Percentiles rank a stretch among this genome's conserved stretches.
These are phyloP conservation scores for Rhazya stricta DNA, from an alignment of 257 asterid species.

Conservation along the genomic window DNA sequence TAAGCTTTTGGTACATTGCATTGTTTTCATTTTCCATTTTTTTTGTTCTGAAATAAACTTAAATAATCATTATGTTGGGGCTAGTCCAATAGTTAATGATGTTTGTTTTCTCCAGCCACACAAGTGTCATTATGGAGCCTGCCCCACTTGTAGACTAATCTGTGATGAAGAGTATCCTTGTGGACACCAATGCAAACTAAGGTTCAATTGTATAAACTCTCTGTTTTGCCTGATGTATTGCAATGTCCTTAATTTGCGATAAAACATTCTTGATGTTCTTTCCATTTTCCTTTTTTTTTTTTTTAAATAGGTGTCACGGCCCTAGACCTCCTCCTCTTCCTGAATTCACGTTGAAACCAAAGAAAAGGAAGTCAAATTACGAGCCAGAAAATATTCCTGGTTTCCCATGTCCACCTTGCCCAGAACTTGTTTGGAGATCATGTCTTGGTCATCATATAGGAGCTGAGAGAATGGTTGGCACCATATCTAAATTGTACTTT, in stretches of 20 bases:
- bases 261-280: slow-evolving; percentile 10
- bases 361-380: slow-evolving; percentile 59
- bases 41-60: background rate
- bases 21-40: background rate
- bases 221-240: slow-evolving; percentile 6
- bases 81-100: slow-evolving; percentile 13
- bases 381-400: slow-evolving; percentile 59
- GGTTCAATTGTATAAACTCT: slow-evolving; percentile 31
- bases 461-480: slow-evolving; percentile 73
- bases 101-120: slow-evolving; percentile 60
- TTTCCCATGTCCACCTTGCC: slow-evolving; percentile 76
- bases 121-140: slow-evolving; percentile 91
- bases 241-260: slow-evolving; percentile 15
- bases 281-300: slow-evolving; percentile 13
- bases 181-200: slow-evolving; percentile 76
- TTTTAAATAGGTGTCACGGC: slow-evolving; percentile 94
- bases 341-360: slow-evolving; percentile 83
- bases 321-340: slow-evolving; percentile 79
- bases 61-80: background rate
- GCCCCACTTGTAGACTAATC: slow-evolving; percentile 67
- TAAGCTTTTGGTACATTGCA: background rate
- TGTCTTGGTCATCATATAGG: slow-evolving; percentile 86
- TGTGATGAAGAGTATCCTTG: slow-evolving; percentile 78
- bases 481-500: slow-evolving; percentile 16
- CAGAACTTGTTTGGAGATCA: slow-evolving; percentile 77